Conservation (phyloP, 2,329 filamentous ascomycete species). For the Blastomyces gilchristii region DNA sequence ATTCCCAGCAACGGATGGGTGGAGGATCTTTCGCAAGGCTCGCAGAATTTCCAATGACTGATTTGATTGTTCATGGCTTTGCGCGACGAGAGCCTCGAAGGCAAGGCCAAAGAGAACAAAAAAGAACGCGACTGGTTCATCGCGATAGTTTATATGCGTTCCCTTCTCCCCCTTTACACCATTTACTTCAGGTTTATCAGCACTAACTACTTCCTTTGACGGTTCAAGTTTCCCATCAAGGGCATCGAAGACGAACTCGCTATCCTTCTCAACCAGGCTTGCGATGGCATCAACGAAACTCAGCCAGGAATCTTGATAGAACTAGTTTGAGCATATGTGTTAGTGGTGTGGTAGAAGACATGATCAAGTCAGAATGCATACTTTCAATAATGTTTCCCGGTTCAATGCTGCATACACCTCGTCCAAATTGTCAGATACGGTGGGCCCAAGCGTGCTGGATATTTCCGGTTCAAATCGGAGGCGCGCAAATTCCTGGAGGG, state of each 20-base stretch:
- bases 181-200: constrained; percentile 19
- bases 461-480: constrained; percentile 95
- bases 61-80: constrained; percentile 57
- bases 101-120: constrained; percentile 95
- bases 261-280: constrained; percentile 93
- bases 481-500: constrained; percentile 83
- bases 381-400: constrained; percentile 75
- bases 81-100: constrained; percentile 85
- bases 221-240: constrained; percentile 62
- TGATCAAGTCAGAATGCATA: constrained; percentile 20
- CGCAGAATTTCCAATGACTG: constrained; percentile 81
- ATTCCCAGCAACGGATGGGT: constrained; percentile 88
- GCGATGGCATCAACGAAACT: constrained; percentile 96
- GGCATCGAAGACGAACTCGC: constrained; percentile 93
- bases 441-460: constrained; percentile 75
- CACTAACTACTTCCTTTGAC: constrained; percentile 4
- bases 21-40: constrained; percentile 87
- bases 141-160: constrained; percentile 88
- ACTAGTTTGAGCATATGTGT: constrained; percentile 35
- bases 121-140: constrained; percentile 97
- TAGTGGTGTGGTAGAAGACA: not conserved
- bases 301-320: constrained; percentile 96
- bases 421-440: constrained; percentile 74
- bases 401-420: constrained; percentile 93
- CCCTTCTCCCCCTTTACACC: constrained; percentile 47